A percentile compares a stretch with the other conserved stretches of the same genome.
Evolutionary conservation across 2,329 filamentous ascomycete species (phyloP).

Genomic region (Phyllosticta paracitricarpa): DNA sequence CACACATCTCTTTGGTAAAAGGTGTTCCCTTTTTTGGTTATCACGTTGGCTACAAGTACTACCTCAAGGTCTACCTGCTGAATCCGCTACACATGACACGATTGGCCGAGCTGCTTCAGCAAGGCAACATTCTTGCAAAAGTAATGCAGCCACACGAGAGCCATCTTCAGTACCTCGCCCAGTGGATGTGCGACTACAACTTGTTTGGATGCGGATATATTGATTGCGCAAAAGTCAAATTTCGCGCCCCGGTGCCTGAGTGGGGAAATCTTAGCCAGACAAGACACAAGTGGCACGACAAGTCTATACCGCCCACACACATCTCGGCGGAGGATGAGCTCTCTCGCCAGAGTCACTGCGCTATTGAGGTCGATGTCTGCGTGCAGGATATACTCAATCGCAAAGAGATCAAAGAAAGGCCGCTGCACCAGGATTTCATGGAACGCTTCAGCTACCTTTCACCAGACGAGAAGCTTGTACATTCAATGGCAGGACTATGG

Average conservation of each 20-base stretch:
- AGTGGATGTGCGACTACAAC: slow-evolving; percentile 99
- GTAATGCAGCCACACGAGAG: slow-evolving; percentile 88
- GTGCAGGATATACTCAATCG: slow-evolving; percentile 84
- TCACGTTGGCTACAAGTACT: slow-evolving; percentile 82
- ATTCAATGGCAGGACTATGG: slow-evolving; percentile 92
- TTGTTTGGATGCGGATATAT: slow-evolving; percentile 89
- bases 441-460: slow-evolving; percentile 58
- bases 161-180: slow-evolving; percentile 81
- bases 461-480: slow-evolving; percentile 68
- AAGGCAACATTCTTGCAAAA: slow-evolving; percentile 76
- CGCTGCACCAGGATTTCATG: slow-evolving; percentile 76
- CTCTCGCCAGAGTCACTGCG: slow-evolving; percentile 75
- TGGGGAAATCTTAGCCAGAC: slow-evolving; percentile 52
- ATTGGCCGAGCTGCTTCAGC: slow-evolving; percentile 73
- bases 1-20: slow-evolving; percentile 84
- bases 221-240: slow-evolving; percentile 58
- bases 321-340: slow-evolving; percentile 55
- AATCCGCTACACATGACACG: slow-evolving; percentile 82
- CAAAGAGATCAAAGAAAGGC: slow-evolving; percentile 61
- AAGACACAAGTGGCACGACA: slow-evolving; percentile 69
- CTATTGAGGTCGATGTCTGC: slow-evolving; percentile 80
- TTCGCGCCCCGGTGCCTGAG: slow-evolving; percentile 65
- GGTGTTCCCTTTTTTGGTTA: slow-evolving; percentile 95
- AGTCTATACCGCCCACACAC: slow-evolving; percentile 50
- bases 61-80: slow-evolving; percentile 88